Conservation (phyloP, 1,284 basidiomycete genomes). For the Naganishia albida region DNA sequence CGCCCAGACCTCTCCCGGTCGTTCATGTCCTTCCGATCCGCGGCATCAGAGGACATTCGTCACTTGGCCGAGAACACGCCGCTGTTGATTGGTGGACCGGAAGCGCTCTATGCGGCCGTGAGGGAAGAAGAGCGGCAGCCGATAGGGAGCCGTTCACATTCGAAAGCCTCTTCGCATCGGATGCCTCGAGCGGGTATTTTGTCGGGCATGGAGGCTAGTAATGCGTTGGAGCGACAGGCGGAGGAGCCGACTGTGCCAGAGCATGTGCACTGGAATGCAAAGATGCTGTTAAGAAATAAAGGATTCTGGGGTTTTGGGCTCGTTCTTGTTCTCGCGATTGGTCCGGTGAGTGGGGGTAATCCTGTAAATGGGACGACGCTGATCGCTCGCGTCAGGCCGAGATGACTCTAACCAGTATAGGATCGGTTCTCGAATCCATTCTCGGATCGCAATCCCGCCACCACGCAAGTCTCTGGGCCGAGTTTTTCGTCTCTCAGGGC, state of each 20-base stretch:
- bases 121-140: slow-evolving; percentile 39
- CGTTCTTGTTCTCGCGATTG: slow-evolving; percentile 48
- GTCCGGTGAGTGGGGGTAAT: slow-evolving; percentile 44
- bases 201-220: slow-evolving; percentile 38
- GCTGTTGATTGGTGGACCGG: slow-evolving; percentile 51
- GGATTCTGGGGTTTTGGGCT: slow-evolving; percentile 53
- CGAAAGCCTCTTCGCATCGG: slow-evolving; percentile 24
- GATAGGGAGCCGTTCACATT: slow-evolving; percentile 36
- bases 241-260: slow-evolving; percentile 5
- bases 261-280: slow-evolving; percentile 44
- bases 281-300: slow-evolving; percentile 43
- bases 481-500: slow-evolving; percentile 14
- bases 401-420: slow-evolving; percentile 53
- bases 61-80: slow-evolving; percentile 28
- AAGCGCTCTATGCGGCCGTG: slow-evolving; percentile 42
- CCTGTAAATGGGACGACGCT: too few relatives aligned
- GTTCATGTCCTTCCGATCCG: slow-evolving; percentile 23
- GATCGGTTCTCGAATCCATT: slow-evolving; percentile 52
- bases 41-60: slow-evolving; percentile 19
- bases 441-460: slow-evolving; percentile 38
- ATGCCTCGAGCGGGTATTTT: slow-evolving; percentile 2
- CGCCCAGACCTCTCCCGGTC: slow-evolving; percentile 27
- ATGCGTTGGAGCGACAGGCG: slow-evolving; percentile 29
- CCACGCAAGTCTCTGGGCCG: slow-evolving; percentile 2
- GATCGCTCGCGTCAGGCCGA: too few relatives aligned